Conservation (phyloP, 331 rosid genomes). For the Telfairia occidentalis region DNA sequence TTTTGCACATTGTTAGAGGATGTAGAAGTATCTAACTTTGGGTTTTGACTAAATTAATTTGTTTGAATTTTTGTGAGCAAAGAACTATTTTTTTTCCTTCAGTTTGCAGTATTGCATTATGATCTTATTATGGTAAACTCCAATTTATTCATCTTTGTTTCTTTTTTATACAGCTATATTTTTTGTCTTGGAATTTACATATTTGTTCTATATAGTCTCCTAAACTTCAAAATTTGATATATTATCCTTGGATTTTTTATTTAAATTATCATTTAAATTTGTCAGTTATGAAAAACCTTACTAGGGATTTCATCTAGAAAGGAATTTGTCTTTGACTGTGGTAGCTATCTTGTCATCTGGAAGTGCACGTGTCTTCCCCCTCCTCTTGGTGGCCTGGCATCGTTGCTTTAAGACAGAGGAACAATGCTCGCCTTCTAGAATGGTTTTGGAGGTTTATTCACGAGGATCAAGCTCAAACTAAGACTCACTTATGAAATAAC, state of each 20-base stretch:
- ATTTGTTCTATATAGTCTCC: neutral
- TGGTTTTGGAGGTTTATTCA: neutral
- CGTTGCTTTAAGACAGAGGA: neutral
- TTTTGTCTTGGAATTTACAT: neutral
- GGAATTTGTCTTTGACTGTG: neutral
- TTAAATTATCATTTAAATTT: neutral
- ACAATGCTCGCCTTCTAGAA: neutral
- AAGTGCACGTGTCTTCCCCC: neutral
- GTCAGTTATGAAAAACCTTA: neutral
- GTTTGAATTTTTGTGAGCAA: neutral
- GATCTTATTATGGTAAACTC: neutral
- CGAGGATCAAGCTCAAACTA: neutral
- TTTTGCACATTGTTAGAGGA: slow-evolving; percentile 14
- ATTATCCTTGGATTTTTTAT: neutral
- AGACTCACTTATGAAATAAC: neutral
- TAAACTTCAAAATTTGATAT: neutral
- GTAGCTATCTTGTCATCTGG: neutral
- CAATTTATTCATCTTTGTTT: neutral
- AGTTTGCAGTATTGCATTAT: neutral
- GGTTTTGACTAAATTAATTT: neutral
- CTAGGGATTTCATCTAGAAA: neutral
- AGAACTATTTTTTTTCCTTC: neutral
- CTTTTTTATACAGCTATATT: neutral
- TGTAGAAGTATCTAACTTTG: neutral
- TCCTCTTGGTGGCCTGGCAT: neutral